Percentiles rank a stretch among this genome's conserved stretches.
phyloP scores from a whole-genome alignment of 331 rosid species.

The Acacia concinna region DNA sequence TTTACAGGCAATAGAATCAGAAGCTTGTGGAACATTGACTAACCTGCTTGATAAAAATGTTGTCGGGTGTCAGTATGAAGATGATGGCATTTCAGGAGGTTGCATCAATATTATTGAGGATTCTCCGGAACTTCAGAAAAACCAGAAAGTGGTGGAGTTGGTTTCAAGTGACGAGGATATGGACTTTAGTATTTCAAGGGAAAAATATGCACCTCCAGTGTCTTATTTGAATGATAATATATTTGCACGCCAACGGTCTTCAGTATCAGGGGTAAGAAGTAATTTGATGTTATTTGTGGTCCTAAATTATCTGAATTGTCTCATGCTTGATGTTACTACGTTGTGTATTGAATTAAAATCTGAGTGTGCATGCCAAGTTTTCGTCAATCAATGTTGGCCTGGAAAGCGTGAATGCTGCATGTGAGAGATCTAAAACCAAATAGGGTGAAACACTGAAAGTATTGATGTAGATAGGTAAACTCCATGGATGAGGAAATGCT shows the following conservation, averaged over 20 bases:
- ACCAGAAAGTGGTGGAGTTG: conserved; percentile 51
- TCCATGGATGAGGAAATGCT: not conserved
- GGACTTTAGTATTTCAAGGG: conserved; percentile 36
- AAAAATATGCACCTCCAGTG: conserved; percentile 27
- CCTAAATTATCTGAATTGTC: not conserved
- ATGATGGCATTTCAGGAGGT: conserved; percentile 21
- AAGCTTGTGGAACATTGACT: conserved; percentile 66
- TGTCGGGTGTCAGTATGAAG: conserved; percentile 18
- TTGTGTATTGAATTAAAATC: conserved; percentile 4
- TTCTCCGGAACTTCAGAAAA: conserved; percentile 43
- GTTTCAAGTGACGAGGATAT: conserved; percentile 70
- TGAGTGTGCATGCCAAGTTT: not conserved
- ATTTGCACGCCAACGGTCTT: conserved; percentile 31
- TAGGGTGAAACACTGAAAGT: not conserved
- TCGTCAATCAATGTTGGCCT: not conserved
- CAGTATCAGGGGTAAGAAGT: conserved; percentile 51
- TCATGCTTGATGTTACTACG: not conserved
- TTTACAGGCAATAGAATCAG: conserved; percentile 70
- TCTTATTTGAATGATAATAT: conserved; percentile 24
- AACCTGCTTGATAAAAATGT: conserved; percentile 42
- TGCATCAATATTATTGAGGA: conserved; percentile 43
- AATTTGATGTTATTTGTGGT: not conserved
- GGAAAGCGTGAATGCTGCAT: not conserved
- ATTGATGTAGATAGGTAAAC: conserved; percentile 11
- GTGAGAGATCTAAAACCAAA: not conserved